These are phyloP conservation scores for Diaporthe vexans DNA, from an alignment of 2,329 filamentous ascomycete species.

Conservation along the genomic window DNA sequence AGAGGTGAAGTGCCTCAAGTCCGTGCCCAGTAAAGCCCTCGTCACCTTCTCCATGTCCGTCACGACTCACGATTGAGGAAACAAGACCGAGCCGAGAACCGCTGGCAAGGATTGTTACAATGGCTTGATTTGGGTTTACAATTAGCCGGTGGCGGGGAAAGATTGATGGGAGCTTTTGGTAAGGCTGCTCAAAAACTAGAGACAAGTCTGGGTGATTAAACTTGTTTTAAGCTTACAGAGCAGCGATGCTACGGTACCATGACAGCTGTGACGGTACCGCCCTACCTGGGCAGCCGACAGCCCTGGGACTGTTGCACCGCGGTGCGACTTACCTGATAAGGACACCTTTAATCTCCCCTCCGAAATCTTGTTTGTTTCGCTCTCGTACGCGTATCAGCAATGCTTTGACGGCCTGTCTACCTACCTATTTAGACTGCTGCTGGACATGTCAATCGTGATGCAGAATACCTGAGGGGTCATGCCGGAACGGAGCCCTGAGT, in stretches of 20 bases:
- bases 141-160: not conserved
- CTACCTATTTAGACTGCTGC: not conserved
- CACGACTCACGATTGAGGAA: not conserved
- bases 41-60: not conserved
- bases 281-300: not conserved
- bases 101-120: not conserved
- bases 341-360: not conserved
- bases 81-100: not conserved
- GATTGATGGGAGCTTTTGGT: too few species aligned
- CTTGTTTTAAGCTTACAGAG: constrained; percentile 7
- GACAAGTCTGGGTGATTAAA: not conserved
- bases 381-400: not conserved
- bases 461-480: not conserved
- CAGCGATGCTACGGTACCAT: not conserved
- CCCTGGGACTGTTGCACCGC: not conserved
- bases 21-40: not conserved
- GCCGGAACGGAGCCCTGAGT: not conserved
- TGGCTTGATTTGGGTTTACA: not conserved
- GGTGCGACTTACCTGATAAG: not conserved
- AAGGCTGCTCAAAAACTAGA: not conserved
- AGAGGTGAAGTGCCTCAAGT: not conserved
- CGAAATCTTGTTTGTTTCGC: not conserved
- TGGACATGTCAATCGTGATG: not conserved
- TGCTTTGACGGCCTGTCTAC: not conserved
- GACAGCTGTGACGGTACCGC: not conserved